phyloP scores from a whole-genome alignment of 179 eudicot genomes.

The Nepenthes alata region DNA sequence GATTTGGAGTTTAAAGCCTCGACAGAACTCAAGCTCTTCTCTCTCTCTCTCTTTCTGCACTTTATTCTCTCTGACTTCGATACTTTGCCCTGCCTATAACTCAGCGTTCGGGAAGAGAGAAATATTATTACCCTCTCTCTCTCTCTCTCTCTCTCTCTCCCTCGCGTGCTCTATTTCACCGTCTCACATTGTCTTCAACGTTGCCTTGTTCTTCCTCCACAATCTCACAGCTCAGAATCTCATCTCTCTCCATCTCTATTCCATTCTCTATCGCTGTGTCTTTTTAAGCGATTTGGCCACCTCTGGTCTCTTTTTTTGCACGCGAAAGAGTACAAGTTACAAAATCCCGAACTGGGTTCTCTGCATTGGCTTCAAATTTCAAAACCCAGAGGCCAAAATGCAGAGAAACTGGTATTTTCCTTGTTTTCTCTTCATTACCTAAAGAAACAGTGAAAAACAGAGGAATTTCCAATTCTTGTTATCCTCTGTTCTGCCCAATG shows the following conservation, averaged over 20 bases:
- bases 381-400: conserved; percentile 20
- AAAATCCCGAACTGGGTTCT: conserved; percentile 19
- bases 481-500: not conserved
- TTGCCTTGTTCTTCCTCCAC: conserved; percentile 18
- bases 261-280: conserved; percentile 21
- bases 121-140: conserved; percentile 5
- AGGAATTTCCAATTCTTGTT: conserved; percentile 4
- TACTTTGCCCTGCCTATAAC: conserved; percentile 22
- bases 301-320: conserved; percentile 3
- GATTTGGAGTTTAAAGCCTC: conserved; percentile 11
- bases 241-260: conserved; percentile 8
- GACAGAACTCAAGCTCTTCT: not conserved
- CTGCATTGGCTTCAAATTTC: conserved; percentile 3
- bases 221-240: conserved; percentile 15
- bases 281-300: conserved; percentile 5
- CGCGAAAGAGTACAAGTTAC: not conserved
- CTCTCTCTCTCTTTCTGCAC: conserved; percentile 17
- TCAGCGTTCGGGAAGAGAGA: not conserved
- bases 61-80: conserved; percentile 59
- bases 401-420: conserved; percentile 9
- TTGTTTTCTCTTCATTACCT: conserved; percentile 2
- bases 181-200: not conserved
- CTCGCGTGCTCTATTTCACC: no score
- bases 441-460: conserved; percentile 4
- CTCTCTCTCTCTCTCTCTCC: conserved; percentile 5